Percentiles rank a stretch among this genome's conserved stretches.
phyloP scores from a whole-genome alignment of 805 yeast species.

The Nakazawaea sp. region DNA sequence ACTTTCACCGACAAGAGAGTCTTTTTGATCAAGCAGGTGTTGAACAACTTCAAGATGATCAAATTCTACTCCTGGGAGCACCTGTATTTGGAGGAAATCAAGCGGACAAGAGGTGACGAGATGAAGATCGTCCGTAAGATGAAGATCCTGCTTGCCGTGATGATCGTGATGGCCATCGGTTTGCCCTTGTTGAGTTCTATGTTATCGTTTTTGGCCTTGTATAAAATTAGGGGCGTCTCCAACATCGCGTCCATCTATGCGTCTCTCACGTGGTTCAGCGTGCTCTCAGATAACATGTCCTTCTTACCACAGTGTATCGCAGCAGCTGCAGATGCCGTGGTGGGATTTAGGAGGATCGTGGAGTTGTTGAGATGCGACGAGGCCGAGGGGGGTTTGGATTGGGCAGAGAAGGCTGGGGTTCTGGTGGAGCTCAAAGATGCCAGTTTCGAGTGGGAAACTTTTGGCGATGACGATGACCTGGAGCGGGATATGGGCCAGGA shows the following conservation, averaged over 20 bases:
- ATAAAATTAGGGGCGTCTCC: conserved; percentile 25
- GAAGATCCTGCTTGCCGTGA: conserved; percentile 54
- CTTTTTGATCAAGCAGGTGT: conserved; percentile 65
- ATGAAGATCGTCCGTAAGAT: conserved; percentile 51
- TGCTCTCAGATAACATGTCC: conserved; percentile 53
- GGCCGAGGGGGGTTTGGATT: no score
- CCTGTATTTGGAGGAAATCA: conserved; percentile 57
- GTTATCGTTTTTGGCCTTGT: conserved; percentile 37
- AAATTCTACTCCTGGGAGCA: conserved; percentile 90
- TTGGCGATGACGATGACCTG: conserved; percentile 19
- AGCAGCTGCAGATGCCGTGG: conserved; percentile 46
- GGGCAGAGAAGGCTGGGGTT: no score
- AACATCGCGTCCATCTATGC: conserved; percentile 62
- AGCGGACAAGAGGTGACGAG: conserved; percentile 53
- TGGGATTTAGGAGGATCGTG: conserved; percentile 48
- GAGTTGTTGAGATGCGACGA: conserved; percentile 33
- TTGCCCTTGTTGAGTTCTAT: conserved; percentile 68
- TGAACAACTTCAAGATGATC: conserved; percentile 71
- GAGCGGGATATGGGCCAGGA: conserved; percentile 28
- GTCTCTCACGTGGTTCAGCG: conserved; percentile 60
- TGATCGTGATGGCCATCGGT: conserved; percentile 61
- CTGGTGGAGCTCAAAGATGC: no score
- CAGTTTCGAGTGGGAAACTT: conserved; percentile 62
- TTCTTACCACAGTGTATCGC: conserved; percentile 64
- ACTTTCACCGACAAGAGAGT: conserved; percentile 68